Base-by-base conservation (phyloP, 2,329 filamentous ascomycete genomes). In the Ophiobolus disseminans region DNA sequence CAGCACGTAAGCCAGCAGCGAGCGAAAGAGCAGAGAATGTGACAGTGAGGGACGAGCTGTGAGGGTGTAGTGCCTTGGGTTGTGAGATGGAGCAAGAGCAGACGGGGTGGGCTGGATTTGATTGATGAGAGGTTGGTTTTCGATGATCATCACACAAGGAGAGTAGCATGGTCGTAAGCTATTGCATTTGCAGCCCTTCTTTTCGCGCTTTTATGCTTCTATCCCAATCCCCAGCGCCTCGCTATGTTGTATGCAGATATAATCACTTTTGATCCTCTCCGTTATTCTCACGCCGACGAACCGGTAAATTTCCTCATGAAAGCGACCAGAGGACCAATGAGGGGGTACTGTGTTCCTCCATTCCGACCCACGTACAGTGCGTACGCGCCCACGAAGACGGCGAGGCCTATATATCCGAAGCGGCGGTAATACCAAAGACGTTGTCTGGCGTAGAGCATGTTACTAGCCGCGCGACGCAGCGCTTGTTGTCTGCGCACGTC, bases 401-500 rank as follows among this genome's bases (percentile, higher is more conserved):
- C 21, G 83, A 86, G 37, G 86, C 75, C 20, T 44, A 68, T 45
- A 5, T 83, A 82, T 13, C 82, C 77, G 34, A 82, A 82, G 1
- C 89, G 85, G 50, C 82, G 79, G 41, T 88, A 81, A 73, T 94
- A 88, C 82, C 84, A 86, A 19, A 88, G 60, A 20, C 79, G 71
- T 37, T 75, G 47, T 11, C 52, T 61, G 22, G 65, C 38, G 8
- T 60, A 57, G 37, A 63, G 75, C 23, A 81, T 58, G 5, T 56
- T 60, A 45, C 61, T 75, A 21, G 80, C 57, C 9, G 81, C 38
- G 5, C 41, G 45, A 16, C 52, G 52, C 28, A 57, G 20, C 26
- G 75, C 73, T 65, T 95, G 87, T 40, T 83, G 79, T 72, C 86
- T 83, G 45, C 78, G 76, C n/a, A 97, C 76, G 62, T 96, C 87